Base-by-base conservation (phyloP, 306 rosid species). In the Ormosia semicastrata region DNA sequence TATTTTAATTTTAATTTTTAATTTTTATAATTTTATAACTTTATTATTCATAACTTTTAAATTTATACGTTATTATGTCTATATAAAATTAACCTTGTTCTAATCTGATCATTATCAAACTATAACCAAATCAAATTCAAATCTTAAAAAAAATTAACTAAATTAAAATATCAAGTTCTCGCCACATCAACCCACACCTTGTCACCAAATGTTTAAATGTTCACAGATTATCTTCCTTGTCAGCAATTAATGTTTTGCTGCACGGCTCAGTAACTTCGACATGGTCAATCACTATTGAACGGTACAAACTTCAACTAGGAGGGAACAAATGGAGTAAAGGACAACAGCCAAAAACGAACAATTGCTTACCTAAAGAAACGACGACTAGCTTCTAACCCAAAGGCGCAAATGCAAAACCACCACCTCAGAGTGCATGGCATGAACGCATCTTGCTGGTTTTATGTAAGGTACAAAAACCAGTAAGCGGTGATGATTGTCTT, bases 401-500 rank as follows among this genome's bases (percentile, higher is more conserved):
- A 59, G 17, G 18, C 5, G 33, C 37, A 11, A n/a, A 29, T 39
- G 12, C 50, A 56, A 75, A 76, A 46, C 33, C 8, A 76, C 32
- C 7, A 33, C 18, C 18, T 44, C 2, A 32, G 29, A 4, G 54
- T 52, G 58, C 53, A 56, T 2, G 18, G 12, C 7, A 43, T 30
- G 59, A 44, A 75, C 6, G 5, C 30, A 15, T 40, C 3, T 65
- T 74, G 41, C 49, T 3, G 4, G 33, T 73, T 63, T 63, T 10
- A 0, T 14, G 4, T 30, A 40, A 73, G 7, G n/a, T 80, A 62
- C 54, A 41, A 37, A 37, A 57, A 44, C 44, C 0, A 13, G 64
- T 29, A 36, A n/a, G 15, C 82, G 32, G 86, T 68, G 73, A 24
- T 59, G 54, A 4, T 82, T 59, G 58, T 37, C 18, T 43, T 50